Conservation (phyloP, 805 yeast species). For the Candida awuae region DNA sequence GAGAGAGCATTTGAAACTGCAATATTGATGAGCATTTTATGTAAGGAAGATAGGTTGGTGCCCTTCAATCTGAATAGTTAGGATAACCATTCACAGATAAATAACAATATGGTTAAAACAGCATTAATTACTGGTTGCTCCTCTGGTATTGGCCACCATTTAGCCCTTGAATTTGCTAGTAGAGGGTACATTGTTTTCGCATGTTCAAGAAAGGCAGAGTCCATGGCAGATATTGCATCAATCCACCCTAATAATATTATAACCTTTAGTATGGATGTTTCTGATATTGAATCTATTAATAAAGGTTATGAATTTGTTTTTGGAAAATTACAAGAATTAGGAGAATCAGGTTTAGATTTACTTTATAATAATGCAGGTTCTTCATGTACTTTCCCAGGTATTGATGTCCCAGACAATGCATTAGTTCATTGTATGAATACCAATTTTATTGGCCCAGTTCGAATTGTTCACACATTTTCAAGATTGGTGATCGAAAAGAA, state of each 20-base stretch:
- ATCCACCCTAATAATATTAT: conserved; percentile 34
- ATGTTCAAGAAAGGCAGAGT: conserved; percentile 59
- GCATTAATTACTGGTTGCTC: conserved; percentile 57
- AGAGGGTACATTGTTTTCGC: conserved; percentile 55
- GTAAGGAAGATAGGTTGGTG: no score
- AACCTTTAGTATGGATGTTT: conserved; percentile 50
- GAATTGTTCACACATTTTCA: conserved; percentile 50
- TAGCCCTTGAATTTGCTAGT: conserved; percentile 37
- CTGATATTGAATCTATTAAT: conserved; percentile 40
- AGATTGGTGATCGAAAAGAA: conserved; percentile 42
- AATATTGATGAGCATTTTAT: no score
- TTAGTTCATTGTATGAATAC: conserved; percentile 48
- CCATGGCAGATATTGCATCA: conserved; percentile 43
- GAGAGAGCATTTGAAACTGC: no score
- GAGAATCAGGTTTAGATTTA: conserved; percentile 39
- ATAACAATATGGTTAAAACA: conserved; percentile 8
- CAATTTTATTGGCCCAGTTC: conserved; percentile 63
- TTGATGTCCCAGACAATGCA: conserved; percentile 48
- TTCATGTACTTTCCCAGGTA: conserved; percentile 61
- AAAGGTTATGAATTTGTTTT: conserved; percentile 36
- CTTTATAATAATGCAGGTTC: conserved; percentile 60
- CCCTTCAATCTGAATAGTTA: no score
- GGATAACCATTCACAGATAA: no score
- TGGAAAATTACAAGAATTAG: conserved; percentile 11
- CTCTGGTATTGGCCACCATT: conserved; percentile 47